Conservation (phyloP, 140 eudicot species). For the Anethum foeniculum region DNA sequence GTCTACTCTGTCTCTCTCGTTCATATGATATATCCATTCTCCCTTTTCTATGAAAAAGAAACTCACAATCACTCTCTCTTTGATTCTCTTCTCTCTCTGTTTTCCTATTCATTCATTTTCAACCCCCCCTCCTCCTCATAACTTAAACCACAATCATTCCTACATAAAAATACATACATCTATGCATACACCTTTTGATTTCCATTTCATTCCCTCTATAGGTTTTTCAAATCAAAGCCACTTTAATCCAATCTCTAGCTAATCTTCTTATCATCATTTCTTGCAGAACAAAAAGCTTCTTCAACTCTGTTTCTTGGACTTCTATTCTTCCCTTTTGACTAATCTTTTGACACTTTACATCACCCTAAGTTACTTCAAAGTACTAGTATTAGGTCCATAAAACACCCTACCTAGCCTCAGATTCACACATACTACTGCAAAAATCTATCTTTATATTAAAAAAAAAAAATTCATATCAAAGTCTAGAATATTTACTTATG, state of each 20-base stretch:
- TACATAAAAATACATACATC: neutral
- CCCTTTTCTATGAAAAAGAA: neutral
- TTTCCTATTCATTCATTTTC: slow-evolving; percentile 18
- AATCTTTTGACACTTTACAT: neutral
- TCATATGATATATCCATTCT: slow-evolving; percentile 5
- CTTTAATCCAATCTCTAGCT: slow-evolving; percentile 16
- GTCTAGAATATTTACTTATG: slow-evolving; percentile 10
- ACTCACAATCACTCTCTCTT: neutral
- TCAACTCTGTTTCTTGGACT: slow-evolving; percentile 16
- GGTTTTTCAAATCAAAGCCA: slow-evolving; percentile 32
- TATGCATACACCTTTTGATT: slow-evolving; percentile 1
- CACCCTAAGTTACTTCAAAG: neutral
- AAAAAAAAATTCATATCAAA: no score
- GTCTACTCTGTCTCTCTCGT: slow-evolving; percentile 23
- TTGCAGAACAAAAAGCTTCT: neutral
- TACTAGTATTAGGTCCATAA: neutral
- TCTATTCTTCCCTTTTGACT: slow-evolving; percentile 17
- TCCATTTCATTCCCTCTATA: slow-evolving; percentile 38
- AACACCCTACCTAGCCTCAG: neutral
- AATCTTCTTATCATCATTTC: slow-evolving; percentile 22
- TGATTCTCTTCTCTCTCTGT: slow-evolving; percentile 9
- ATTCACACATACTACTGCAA: neutral
- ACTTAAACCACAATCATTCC: slow-evolving; percentile 21
- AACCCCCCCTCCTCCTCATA: slow-evolving; percentile 1
- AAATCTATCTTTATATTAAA: neutral